A percentile compares a stretch with the other conserved stretches of the same genome.
Conservation (phyloP, 495 filamentous ascomycete genomes). For the Aspergillus sparsus region DNA sequence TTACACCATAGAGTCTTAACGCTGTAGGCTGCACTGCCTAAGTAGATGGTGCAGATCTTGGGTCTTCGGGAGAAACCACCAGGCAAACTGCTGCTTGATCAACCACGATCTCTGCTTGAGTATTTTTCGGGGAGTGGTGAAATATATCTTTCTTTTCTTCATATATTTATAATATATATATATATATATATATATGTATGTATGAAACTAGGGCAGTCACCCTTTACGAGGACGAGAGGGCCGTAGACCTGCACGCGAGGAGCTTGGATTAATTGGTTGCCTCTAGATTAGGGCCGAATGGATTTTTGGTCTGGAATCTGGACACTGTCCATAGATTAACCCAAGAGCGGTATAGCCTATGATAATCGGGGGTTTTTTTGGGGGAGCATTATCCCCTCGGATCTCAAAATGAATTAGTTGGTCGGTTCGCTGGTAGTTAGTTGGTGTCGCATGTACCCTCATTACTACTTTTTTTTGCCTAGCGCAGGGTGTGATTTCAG, state of each 20-base stretch:
- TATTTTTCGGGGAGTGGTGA: too few relatives aligned
- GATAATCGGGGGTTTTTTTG: neutral
- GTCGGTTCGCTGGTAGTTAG: neutral
- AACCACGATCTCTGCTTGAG: neutral
- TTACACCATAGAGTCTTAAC: neutral
- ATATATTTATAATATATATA: too few relatives aligned
- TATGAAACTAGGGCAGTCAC: too few relatives aligned
- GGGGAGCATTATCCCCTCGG: neutral
- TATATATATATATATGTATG: too few relatives aligned
- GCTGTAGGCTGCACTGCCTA: neutral
- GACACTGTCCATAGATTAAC: neutral
- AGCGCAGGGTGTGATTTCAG: too few relatives aligned
- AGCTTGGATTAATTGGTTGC: neutral
- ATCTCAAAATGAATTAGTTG: neutral
- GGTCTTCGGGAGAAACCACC: neutral
- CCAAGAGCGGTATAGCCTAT: slow-evolving; percentile 7
- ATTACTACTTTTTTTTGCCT: neutral
- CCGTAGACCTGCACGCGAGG: too few relatives aligned
- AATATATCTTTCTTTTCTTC: too few relatives aligned
- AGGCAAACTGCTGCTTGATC: neutral
- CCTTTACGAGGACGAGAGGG: too few relatives aligned
- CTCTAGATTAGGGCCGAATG: neutral
- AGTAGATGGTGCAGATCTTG: slow-evolving; percentile 2
- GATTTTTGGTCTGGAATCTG: slow-evolving; percentile 3
- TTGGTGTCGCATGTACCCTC: slow-evolving; percentile 9